These are phyloP conservation scores for Marasmius oreades DNA, from an alignment of 1,284 basidiomycete genomes.

Conservation along the genomic window DNA sequence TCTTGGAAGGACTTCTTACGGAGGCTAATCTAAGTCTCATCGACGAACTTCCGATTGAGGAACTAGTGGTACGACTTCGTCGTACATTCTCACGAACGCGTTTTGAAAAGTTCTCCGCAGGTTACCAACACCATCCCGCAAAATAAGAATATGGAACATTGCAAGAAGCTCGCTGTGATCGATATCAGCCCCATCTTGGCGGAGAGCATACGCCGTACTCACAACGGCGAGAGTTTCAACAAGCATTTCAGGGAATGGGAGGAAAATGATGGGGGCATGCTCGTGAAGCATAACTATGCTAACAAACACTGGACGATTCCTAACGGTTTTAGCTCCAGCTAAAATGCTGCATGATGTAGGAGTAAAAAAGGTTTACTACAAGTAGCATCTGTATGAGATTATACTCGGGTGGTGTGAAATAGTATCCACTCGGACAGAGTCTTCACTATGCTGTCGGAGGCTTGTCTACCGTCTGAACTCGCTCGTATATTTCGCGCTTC, in stretches of 20 bases:
- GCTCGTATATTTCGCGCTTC: conserved; percentile 67
- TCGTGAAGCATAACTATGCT: background rate
- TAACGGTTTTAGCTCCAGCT: too few species aligned
- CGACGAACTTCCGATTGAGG: conserved; percentile 77
- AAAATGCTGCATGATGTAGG: too few species aligned
- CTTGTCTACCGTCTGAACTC: conserved; percentile 50
- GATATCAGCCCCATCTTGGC: conserved; percentile 92
- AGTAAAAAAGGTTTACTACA: too few species aligned
- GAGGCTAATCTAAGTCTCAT: conserved; percentile 80
- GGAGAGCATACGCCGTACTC: conserved; percentile 94
- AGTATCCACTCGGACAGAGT: too few species aligned
- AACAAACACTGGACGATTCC: background rate
- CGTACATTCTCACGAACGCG: background rate
- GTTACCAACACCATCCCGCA: conserved; percentile 47
- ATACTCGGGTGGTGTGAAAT: too few species aligned
- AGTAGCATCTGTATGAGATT: too few species aligned
- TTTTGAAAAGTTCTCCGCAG: conserved; percentile 17
- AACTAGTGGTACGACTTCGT: conserved; percentile 71
- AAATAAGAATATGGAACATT: conserved; percentile 40
- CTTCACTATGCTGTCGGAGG: background rate
- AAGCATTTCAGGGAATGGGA: conserved; percentile 77
- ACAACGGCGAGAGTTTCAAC: conserved; percentile 92
- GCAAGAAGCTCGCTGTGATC: conserved; percentile 68
- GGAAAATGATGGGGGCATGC: conserved; percentile 39
- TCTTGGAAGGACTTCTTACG: conserved; percentile 73